Evolutionary conservation across 371 early-diverging fungal genomes (phyloP).

Genomic region (Mortierella sp.): DNA sequence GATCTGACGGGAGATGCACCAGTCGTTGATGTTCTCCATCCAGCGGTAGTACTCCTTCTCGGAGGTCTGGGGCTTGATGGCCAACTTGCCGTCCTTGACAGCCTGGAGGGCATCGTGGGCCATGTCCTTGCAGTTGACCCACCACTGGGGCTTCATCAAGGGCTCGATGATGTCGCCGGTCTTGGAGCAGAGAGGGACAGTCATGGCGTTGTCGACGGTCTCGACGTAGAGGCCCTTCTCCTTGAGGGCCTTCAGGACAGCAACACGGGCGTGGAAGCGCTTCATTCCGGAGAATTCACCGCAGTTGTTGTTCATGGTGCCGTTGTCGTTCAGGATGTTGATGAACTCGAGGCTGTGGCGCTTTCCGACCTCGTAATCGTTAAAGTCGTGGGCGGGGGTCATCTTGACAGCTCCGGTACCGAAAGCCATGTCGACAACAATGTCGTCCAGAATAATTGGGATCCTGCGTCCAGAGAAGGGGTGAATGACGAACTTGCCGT

Average conservation of each 20-base stretch:
- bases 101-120: constrained; percentile 91
- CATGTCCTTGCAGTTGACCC: constrained; percentile 95
- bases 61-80: constrained; percentile 92
- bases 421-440: constrained; percentile 95
- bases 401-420: constrained; percentile 99
- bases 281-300: constrained; percentile 91
- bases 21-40: constrained; percentile 97
- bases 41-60: constrained; percentile 98
- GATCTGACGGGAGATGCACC: constrained; percentile 99
- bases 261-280: constrained; percentile 97
- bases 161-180: constrained; percentile 99
- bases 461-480: constrained; percentile 95
- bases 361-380: constrained; percentile 98
- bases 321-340: constrained; percentile 97
- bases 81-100: constrained; percentile 87
- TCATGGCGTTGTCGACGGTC: constrained; percentile 93
- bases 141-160: constrained; percentile 99
- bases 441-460: constrained; percentile 94
- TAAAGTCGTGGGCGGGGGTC: constrained; percentile 99
- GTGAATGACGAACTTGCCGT: constrained; percentile 95
- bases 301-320: constrained; percentile 92
- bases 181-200: constrained; percentile 94
- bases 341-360: constrained; percentile 95
- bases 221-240: constrained; percentile 90
- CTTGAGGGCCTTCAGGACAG: constrained; percentile 91